These are phyloP conservation scores for Neofusicoccum laricinum DNA, from an alignment of 2,329 filamentous ascomycete genomes.

Conservation along the genomic window DNA sequence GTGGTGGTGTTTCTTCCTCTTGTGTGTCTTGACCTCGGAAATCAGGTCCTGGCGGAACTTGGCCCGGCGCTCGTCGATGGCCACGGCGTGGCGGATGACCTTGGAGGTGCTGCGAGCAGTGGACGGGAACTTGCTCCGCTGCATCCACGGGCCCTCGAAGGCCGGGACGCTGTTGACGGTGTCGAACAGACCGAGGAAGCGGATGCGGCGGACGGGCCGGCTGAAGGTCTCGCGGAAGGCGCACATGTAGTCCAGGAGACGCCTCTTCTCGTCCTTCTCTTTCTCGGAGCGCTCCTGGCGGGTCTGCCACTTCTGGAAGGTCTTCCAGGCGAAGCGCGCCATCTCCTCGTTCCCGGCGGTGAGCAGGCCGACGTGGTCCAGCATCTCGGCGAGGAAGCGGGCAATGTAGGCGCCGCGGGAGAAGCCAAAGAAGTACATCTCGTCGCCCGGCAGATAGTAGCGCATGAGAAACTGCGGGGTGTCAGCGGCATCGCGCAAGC, in stretches of 20 bases:
- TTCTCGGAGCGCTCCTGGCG: slow-evolving; percentile 46
- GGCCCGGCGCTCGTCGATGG: slow-evolving; percentile 67
- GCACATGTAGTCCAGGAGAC: slow-evolving; percentile 72
- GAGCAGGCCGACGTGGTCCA: slow-evolving; percentile 76
- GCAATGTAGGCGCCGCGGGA: slow-evolving; percentile 52
- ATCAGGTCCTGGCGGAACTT: slow-evolving; percentile 72
- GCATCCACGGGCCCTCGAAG: slow-evolving; percentile 75
- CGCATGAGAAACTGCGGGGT: slow-evolving; percentile 44
- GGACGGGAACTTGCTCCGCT: slow-evolving; percentile 73
- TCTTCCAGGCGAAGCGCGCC: slow-evolving; percentile 80
- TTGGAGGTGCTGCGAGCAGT: slow-evolving; percentile 54
- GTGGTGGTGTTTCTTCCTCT: slow-evolving; percentile 26
- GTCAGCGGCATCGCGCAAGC: slow-evolving; percentile 56
- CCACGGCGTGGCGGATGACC: slow-evolving; percentile 67
- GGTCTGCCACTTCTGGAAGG: slow-evolving; percentile 70
- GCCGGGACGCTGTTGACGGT: slow-evolving; percentile 77
- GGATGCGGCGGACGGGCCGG: slow-evolving; percentile 68
- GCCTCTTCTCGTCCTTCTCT: slow-evolving; percentile 51
- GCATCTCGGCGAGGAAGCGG: slow-evolving; percentile 68
- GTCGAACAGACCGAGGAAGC: slow-evolving; percentile 77
- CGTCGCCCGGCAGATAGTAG: slow-evolving; percentile 47
- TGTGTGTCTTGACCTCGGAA: slow-evolving; percentile 40
- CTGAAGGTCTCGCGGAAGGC: slow-evolving; percentile 80
- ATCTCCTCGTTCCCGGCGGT: slow-evolving; percentile 83
- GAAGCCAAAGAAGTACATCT: slow-evolving; percentile 50